Evolutionary conservation across 2,329 filamentous ascomycete species (phyloP).

Genomic region (Daldinia sp.): DNA sequence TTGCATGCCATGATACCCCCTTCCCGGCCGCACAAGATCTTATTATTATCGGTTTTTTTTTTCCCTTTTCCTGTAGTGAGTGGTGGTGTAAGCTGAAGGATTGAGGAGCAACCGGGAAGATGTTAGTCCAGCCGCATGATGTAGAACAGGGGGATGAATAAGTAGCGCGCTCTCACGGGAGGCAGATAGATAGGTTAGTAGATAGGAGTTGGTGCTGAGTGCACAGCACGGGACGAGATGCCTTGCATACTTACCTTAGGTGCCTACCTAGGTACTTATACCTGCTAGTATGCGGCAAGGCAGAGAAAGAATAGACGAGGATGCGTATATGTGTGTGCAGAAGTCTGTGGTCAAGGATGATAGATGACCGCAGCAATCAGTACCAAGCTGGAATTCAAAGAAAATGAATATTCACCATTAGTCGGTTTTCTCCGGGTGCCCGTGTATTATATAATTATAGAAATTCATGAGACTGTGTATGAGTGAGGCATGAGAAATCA

Average conservation of each 20-base stretch:
- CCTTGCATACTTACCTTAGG: not conserved
- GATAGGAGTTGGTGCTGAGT: not conserved
- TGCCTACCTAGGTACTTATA: not conserved
- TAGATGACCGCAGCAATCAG: not conserved
- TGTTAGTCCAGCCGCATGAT: not conserved
- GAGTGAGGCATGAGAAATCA: constrained; percentile 10
- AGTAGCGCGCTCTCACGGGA: not conserved
- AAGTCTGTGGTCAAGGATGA: not conserved
- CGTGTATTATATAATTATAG: not conserved
- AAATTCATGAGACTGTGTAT: not conserved
- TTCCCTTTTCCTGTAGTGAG: not conserved
- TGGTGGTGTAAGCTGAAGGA: not conserved
- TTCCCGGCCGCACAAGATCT: constrained; percentile 14
- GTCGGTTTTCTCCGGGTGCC: not conserved
- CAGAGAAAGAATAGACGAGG: not conserved
- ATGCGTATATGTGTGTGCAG: not conserved
- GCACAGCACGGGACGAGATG: not conserved
- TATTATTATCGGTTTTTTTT: not conserved
- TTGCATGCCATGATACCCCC: constrained; percentile 39
- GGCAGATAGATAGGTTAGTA: not conserved
- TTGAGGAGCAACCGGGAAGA: not conserved
- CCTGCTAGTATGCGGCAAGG: not conserved
- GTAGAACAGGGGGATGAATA: not conserved
- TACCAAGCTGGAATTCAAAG: not conserved
- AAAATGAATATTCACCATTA: not conserved